phyloP scores from a whole-genome alignment of 176 grass and related monocot species.

The Puya raimondii region DNA sequence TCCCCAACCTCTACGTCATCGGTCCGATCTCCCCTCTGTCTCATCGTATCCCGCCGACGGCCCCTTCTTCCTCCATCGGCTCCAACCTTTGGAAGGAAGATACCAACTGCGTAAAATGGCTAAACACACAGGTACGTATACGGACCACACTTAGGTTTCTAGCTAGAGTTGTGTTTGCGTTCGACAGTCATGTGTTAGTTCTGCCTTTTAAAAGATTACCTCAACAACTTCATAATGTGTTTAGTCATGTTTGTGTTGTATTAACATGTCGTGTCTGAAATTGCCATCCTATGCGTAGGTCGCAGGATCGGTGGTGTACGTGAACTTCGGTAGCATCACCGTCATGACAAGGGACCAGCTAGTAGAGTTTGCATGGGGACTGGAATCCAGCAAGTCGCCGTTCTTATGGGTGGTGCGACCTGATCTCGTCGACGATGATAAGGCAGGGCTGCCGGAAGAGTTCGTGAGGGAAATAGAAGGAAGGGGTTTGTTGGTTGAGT shows the following conservation, averaged over 20 bases:
- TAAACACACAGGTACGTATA: neutral
- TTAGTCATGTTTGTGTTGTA: too few species aligned
- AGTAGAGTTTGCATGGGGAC: conserved; percentile 12
- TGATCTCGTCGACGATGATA: neutral
- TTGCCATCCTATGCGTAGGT: neutral
- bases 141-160: too few species aligned
- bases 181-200: too few species aligned
- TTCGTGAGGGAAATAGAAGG: neutral
- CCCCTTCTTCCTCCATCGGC: neutral
- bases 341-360: conserved; percentile 7
- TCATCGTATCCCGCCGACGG: neutral
- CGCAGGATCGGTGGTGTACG: conserved; percentile 4
- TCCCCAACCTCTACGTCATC: conserved; percentile 9
- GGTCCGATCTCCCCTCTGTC: conserved; percentile 15
- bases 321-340: conserved; percentile 4
- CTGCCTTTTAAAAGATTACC: too few species aligned
- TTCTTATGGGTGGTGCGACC: neutral
- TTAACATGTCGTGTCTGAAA: too few species aligned
- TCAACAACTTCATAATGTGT: too few species aligned
- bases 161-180: too few species aligned
- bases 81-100: neutral
- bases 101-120: neutral
- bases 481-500: neutral
- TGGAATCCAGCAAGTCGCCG: neutral
- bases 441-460: neutral